Base-by-base conservation (phyloP, 768 basidiomycete genomes). In the Hortiboletus campestris region DNA sequence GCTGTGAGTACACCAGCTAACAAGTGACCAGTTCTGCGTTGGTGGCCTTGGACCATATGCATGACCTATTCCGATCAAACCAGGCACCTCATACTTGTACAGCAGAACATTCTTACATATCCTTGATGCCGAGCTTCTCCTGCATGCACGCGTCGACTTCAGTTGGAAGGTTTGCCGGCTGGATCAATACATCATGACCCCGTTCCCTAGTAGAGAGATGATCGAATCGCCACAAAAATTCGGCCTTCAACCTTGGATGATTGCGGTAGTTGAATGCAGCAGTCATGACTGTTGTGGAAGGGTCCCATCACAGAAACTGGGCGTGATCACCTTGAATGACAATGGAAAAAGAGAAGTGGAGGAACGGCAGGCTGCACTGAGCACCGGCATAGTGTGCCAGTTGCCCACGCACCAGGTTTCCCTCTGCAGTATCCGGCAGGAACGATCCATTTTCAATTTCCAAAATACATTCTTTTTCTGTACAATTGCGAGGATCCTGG, bases 261-360 rank as follows among this genome's bases (percentile, higher is more conserved):
- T 5, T 28, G 6, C 25, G 42, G n/a, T 46, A 53, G 28, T 39
- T 39, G 36, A 53, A 53, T 2, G 16, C 28, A 5, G 36, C 20
- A 0, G 36, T 46, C 14, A 53, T 28, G 3, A 31, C 29, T 0
- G 44, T 32, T 2, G 14, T 36, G 2, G 63, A 46, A 10, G 69
- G 69, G 56, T 77, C 75, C 70, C 70, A 76, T 42, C 67, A 63
- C 28, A 76, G 55, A 36, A 76, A 63, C 6, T 72, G 60, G 2
- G 69, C 71, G 35, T 34, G 39, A 3, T 58, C 34, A 7, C 61
- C 63, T 47, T 53, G 64, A 17, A 77, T 56, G 22, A 68, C 51
- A 11, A 74, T 29, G 2, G 63, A 64, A 57, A 77, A 76, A 1
- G 67, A 51, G 20, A 66, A 67, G 16, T 62, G 60, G 1, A 74